Evolutionary conservation across 768 basidiomycete species (phyloP).

Genomic region (Boletellus ananiceps): DNA sequence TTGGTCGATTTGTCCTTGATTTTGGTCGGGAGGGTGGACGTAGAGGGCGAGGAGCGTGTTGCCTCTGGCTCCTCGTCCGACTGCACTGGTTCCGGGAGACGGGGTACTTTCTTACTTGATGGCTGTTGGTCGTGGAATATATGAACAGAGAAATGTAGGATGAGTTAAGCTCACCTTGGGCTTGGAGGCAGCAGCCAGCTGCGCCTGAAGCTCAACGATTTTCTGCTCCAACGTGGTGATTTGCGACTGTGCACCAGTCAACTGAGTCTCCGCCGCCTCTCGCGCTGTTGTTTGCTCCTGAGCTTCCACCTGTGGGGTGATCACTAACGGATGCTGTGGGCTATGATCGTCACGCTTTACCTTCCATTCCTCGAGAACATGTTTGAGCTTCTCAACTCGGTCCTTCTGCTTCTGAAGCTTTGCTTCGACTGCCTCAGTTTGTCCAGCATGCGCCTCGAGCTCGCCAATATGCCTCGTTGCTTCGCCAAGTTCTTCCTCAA

Average conservation of each 20-base stretch:
- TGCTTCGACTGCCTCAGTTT: slow-evolving; percentile 29
- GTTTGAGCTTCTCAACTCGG: slow-evolving; percentile 40
- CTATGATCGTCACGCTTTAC: slow-evolving; percentile 28
- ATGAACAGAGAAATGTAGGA: slow-evolving; percentile 10
- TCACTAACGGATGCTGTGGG: background rate
- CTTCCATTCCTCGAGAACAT: slow-evolving; percentile 42
- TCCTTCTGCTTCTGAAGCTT: slow-evolving; percentile 42
- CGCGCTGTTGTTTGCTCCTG: slow-evolving; percentile 35
- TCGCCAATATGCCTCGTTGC: slow-evolving; percentile 36
- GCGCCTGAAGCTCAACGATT: slow-evolving; percentile 41
- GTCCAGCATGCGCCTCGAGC: slow-evolving; percentile 21
- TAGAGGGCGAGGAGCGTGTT: slow-evolving; percentile 11
- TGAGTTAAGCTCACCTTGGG: slow-evolving; percentile 18
- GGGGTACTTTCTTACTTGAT: slow-evolving; percentile 7
- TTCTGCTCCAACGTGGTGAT: slow-evolving; percentile 32
- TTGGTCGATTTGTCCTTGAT: slow-evolving; percentile 16
- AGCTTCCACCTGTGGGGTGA: slow-evolving; percentile 34
- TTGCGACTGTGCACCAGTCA: slow-evolving; percentile 31
- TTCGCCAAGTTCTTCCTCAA: slow-evolving; percentile 52
- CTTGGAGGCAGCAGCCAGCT: slow-evolving; percentile 38
- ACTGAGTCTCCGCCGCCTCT: slow-evolving; percentile 31
- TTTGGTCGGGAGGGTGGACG: slow-evolving; percentile 11
- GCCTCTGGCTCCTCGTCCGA: slow-evolving; percentile 26
- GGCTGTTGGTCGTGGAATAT: slow-evolving; percentile 6
- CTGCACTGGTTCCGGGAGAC: slow-evolving; percentile 5